Evolutionary conservation across 2,329 filamentous ascomycete genomes (phyloP).

Genomic region (Aspergillus tamarii): DNA sequence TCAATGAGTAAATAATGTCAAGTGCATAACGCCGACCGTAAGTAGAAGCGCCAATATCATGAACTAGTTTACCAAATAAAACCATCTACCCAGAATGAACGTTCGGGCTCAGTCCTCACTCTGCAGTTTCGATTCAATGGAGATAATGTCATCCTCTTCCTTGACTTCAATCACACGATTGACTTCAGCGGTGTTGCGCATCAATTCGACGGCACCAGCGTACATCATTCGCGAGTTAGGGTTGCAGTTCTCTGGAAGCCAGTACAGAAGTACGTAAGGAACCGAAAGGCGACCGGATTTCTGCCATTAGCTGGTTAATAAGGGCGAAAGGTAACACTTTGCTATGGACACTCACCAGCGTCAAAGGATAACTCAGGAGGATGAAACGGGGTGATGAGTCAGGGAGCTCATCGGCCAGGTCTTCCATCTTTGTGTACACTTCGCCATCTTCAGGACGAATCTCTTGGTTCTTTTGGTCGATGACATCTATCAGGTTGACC

Average conservation of each 20-base stretch:
- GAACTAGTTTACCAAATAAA: background rate
- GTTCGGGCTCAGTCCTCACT: slow-evolving; percentile 29
- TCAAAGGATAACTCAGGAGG: slow-evolving; percentile 87
- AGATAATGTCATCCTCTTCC: slow-evolving; percentile 76
- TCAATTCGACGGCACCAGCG: slow-evolving; percentile 91
- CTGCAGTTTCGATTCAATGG: slow-evolving; percentile 70
- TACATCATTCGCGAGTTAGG: slow-evolving; percentile 88
- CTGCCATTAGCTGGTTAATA: slow-evolving; percentile 47
- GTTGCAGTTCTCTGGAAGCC: slow-evolving; percentile 90
- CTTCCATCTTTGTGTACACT: slow-evolving; percentile 79
- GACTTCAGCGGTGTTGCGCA: slow-evolving; percentile 92
- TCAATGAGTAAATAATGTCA: background rate
- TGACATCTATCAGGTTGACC: slow-evolving; percentile 66
- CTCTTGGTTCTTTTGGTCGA: slow-evolving; percentile 87
- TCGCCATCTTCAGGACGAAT: slow-evolving; percentile 81
- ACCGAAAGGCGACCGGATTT: slow-evolving; percentile 81
- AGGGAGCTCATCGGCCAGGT: slow-evolving; percentile 84
- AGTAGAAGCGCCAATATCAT: slow-evolving; percentile 6
- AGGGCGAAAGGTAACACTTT: background rate
- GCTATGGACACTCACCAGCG: slow-evolving; percentile 62
- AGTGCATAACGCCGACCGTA: background rate
- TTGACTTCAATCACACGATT: slow-evolving; percentile 83
- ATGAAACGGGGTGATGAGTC: slow-evolving; percentile 90
- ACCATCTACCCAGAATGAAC: slow-evolving; percentile 7
- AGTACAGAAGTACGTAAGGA: slow-evolving; percentile 93